Conservation (phyloP, 2,329 filamentous ascomycete species). For the Epichloe coenophiala region DNA sequence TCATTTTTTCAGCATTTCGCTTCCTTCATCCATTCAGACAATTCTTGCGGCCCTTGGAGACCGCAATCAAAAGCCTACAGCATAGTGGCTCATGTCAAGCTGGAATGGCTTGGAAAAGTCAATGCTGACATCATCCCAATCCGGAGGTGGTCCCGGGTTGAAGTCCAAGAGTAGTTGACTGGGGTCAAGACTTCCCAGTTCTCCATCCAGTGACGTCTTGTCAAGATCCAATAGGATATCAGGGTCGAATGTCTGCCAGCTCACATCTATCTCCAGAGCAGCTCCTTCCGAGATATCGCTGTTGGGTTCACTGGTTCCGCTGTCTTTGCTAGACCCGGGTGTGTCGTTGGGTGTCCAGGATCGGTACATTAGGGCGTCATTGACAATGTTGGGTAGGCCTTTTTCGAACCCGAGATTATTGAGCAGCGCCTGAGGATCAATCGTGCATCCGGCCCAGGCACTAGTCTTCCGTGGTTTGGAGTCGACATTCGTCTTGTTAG, state of each 20-base stretch:
- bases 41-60: no score
- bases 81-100: conserved; percentile 31
- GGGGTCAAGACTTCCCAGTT: conserved; percentile 15
- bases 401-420: conserved; percentile 21
- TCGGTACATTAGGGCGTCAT: conserved; percentile 39
- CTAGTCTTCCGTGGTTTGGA: conserved; percentile 8
- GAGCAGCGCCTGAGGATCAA: conserved; percentile 34
- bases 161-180: conserved; percentile 16
- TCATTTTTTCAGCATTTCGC: no score
- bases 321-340: conserved; percentile 50
- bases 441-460: conserved; percentile 28
- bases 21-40: no score
- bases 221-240: conserved; percentile 31
- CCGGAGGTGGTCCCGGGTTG: conserved; percentile 11
- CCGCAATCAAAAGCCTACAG: conserved; percentile 11
- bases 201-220: conserved; percentile 15
- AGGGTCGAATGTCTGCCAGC: conserved; percentile 36
- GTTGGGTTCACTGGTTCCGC: conserved; percentile 43
- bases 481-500: conserved; percentile 11
- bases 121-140: conserved; percentile 37
- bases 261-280: conserved; percentile 37
- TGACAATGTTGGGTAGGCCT: conserved; percentile 30
- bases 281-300: conserved; percentile 47
- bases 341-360: conserved; percentile 49
- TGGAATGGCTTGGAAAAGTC: conserved; percentile 40